Evolutionary conservation across 2,329 filamentous ascomycete species (phyloP).

Genomic region (Claviceps arundinis): DNA sequence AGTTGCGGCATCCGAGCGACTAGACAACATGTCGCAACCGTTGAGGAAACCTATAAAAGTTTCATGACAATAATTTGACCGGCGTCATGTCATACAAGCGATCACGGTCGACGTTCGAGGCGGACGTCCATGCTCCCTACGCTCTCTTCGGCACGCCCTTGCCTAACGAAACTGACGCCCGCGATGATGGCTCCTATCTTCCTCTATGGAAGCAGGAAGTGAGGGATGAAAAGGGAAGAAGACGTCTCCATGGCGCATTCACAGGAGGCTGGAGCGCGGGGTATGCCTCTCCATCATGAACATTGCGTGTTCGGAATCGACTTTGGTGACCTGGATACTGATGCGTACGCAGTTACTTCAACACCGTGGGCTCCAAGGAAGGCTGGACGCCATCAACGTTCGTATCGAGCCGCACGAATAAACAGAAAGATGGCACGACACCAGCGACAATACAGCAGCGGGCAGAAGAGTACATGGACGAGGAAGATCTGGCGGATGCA

Average conservation of each 20-base stretch:
- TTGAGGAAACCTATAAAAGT: background rate
- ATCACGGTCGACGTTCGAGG: conserved; percentile 64
- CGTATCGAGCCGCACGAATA: conserved; percentile 73
- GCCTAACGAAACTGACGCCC: conserved; percentile 61
- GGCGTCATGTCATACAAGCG: conserved; percentile 63
- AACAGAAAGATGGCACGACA: conserved; percentile 49
- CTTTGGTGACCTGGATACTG: background rate
- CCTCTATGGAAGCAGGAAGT: conserved; percentile 99
- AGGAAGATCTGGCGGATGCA: conserved; percentile 81
- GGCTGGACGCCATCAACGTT: conserved; percentile 92
- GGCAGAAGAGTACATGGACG: conserved; percentile 91
- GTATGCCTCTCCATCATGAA: conserved; percentile 34
- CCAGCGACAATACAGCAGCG: conserved; percentile 43
- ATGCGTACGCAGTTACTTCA: conserved; percentile 62
- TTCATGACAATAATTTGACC: conserved; percentile 2
- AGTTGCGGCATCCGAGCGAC: background rate
- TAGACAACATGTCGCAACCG: conserved; percentile 1
- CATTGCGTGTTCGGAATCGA: background rate
- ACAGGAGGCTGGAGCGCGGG: conserved; percentile 95
- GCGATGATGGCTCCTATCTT: conserved; percentile 84
- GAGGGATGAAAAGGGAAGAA: conserved; percentile 79
- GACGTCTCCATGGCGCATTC: conserved; percentile 89
- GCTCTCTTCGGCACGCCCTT: conserved; percentile 75
- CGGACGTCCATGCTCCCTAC: conserved; percentile 60
- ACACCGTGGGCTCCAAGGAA: conserved; percentile 95